These are phyloP conservation scores for Pythium biforme DNA, from an alignment of 352 stramenopile species.

Conservation along the genomic window DNA sequence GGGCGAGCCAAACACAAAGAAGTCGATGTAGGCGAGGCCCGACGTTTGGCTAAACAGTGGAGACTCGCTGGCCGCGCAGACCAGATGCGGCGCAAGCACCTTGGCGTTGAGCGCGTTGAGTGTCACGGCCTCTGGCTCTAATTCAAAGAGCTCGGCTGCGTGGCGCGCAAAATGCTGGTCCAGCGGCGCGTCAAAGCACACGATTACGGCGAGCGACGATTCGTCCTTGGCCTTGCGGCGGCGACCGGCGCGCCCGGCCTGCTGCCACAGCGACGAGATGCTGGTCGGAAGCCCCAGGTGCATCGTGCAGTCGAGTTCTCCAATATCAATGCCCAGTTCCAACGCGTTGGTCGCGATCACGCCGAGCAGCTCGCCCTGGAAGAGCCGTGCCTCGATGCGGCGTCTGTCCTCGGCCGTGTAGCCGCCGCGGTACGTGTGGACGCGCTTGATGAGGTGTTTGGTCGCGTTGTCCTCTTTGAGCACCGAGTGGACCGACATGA, in stretches of 20 bases:
- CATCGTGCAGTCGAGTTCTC: conserved; percentile 94
- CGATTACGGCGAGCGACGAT: conserved; percentile 92
- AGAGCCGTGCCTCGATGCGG: conserved; percentile 94
- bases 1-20: conserved; percentile 51
- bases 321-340: conserved; percentile 96
- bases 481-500: conserved; percentile 83
- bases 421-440: conserved; percentile 95
- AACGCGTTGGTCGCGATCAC: conserved; percentile 96
- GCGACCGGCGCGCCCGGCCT: conserved; percentile 92
- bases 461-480: conserved; percentile 45
- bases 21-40: conserved; percentile 58
- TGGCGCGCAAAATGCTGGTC: conserved; percentile 91
- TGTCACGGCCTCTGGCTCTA: conserved; percentile 70
- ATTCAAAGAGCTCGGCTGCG: conserved; percentile 60
- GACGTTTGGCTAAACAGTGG: conserved; percentile 78
- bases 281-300: conserved; percentile 94
- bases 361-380: conserved; percentile 92
- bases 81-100: conserved; percentile 90
- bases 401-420: conserved; percentile 92
- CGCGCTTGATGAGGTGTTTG: conserved; percentile 44
- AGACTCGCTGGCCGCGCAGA: conserved; percentile 93
- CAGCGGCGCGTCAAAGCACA: conserved; percentile 94
- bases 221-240: conserved; percentile 58
- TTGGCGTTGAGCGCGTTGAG: conserved; percentile 86
- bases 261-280: conserved; percentile 94